Base-by-base conservation (phyloP, 192 early-diverging fungal species). In the Backusella mclennaniae region DNA sequence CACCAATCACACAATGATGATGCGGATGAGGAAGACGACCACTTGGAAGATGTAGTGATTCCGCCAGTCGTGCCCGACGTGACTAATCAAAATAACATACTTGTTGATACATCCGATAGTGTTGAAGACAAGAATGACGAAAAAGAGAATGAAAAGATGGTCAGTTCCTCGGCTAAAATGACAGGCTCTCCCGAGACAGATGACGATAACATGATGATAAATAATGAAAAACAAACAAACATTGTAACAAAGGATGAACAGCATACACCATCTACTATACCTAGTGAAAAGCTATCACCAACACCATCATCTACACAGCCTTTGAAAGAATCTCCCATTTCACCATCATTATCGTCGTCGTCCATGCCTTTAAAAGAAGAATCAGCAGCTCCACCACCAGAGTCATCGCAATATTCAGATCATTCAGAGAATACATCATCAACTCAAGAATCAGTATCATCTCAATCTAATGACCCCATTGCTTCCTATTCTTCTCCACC, bases 1-100 rank as follows among this genome's bases (percentile, higher is more conserved):
- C 56, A 14, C 21, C 56, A 63, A 63, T 12, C 56, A 29, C 56
- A 63, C 9, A 26, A 70, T 6, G 78, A 79, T 21, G 77, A 78
- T 0, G 38, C 7, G 1, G 38, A 70, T 12, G 78, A 75, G 52
- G 77, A 78, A 4, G 67, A 36, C 0, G 67, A 4, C 6, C 9
- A 0, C 15, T 4, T 67, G 4, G 69, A 77, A 33, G 67, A 74
- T 8, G 21, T 19, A 17, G 14, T 41, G 6, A 76, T 76, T 33
- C 21, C 44, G 38, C 75, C 75, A 17, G 23, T 76, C n/a, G 23
- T 29, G 56, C 56, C 12, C 11, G 42, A 72, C 56, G 29, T 23
- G 26, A 15, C 23, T 59, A 23, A 21, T 2, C 21, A 53, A 5
- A 6, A 21, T 7, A 21, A 2, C 12, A 26, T 26, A 14, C 4